Base-by-base conservation (phyloP, 1,284 basidiomycete genomes). In the Puccinia polysora region DNA sequence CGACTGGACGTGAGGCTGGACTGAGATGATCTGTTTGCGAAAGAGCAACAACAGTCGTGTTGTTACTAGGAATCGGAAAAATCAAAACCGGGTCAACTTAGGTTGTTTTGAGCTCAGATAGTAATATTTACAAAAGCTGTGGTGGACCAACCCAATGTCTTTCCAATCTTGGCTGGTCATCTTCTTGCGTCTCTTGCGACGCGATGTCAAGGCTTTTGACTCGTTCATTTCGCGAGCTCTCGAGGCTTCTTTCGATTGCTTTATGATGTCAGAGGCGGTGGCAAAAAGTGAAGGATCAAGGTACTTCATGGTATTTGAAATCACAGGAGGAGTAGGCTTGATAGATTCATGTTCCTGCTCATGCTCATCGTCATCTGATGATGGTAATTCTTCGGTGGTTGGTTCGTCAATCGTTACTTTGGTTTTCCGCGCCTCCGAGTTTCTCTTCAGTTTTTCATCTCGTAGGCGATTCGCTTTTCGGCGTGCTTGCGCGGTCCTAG, bases 391-490 rank as follows among this genome's bases (percentile, higher is more conserved):
- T 1, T n/a, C 55, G 32, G 56, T 8, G 6, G 56, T 10, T 23
- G 49, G 25, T 45, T 67, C 25, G n/a, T 34, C 40, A 1, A 8
- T 58, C 14, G 65, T 6, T 7, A 58, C 10, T 43, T 49, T 47
- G n/a, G 53, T 45, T 36, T 70, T 70, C 12, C 56, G 67, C 12
- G 55, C 12, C 43, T 62, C 52, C 2, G 47, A 70, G 28, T 64
- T 64, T 49, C 43, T 14, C 49, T 70, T 70, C 10, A 70, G 36
- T 30, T 70, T 70, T 43, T 60, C 56, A 50, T 70, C 67, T 25
- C 67, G 67, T 4, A 50, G 14, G 23, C 53, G 43, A 25, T 70
- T 70, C 3, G 55, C 58, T 70, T 62, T 34, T n/a, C 56, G 55
- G 47, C 56, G 47, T 8, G 67, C 67, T 23, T 45, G 40, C 20